phyloP scores from a whole-genome alignment of 2,329 filamentous ascomycete genomes.

The Sclerotinia nivalis region DNA sequence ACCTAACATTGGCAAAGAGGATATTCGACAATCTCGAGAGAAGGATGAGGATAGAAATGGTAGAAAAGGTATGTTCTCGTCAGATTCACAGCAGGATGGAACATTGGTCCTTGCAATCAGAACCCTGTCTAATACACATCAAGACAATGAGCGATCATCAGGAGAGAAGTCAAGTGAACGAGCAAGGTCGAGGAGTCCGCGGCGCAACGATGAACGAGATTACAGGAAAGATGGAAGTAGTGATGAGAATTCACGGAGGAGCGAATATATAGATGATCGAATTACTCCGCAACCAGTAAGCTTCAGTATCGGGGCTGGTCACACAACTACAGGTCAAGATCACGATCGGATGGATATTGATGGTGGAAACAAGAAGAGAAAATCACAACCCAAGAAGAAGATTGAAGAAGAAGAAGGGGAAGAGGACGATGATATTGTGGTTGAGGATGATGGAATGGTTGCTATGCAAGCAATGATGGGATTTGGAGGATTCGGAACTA shows the following conservation, averaged over 20 bases:
- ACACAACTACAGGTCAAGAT: constrained; percentile 30
- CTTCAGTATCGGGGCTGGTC: constrained; percentile 36
- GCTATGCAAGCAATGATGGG: constrained; percentile 88
- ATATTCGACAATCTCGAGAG: constrained; percentile 5
- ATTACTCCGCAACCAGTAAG: constrained; percentile 38
- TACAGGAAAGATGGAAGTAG: constrained; percentile 25
- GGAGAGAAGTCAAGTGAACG: constrained; percentile 30
- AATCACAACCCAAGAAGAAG: constrained; percentile 36
- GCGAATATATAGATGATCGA: constrained; percentile 16
- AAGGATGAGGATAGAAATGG: constrained; percentile 17
- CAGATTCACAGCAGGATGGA: not conserved
- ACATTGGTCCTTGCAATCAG: constrained; percentile 17
- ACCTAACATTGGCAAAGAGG: constrained; percentile 23
- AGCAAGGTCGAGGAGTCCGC: constrained; percentile 29
- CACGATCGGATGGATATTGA: constrained; percentile 41
- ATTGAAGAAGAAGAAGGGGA: constrained; percentile 24
- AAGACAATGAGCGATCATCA: constrained; percentile 33
- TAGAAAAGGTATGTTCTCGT: constrained; percentile 24
- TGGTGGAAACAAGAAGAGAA: constrained; percentile 36
- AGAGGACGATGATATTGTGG: constrained; percentile 54
- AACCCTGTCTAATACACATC: constrained; percentile 26
- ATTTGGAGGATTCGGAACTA: constrained; percentile 80
- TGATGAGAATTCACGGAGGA: constrained; percentile 22
- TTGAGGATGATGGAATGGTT: constrained; percentile 66
- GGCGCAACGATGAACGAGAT: constrained; percentile 26